Evolutionary conservation across 2,329 filamentous ascomycete genomes (phyloP).

Genomic region (Fusarium hostae): DNA sequence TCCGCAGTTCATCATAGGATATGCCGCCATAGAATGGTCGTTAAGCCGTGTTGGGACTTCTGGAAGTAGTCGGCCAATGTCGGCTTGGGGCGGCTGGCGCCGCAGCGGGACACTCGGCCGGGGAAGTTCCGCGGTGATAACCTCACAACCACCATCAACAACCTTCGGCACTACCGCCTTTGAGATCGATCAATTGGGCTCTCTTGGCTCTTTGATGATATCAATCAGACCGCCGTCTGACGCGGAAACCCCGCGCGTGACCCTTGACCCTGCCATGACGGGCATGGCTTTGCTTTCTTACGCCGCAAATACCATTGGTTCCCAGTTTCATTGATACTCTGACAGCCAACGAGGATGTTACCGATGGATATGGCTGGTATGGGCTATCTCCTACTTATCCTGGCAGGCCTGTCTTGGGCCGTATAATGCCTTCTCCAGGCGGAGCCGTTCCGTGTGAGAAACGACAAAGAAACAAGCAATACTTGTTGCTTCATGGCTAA

Average conservation of each 20-base stretch:
- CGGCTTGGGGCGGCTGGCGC: constrained; percentile 56
- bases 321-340: constrained; percentile 16
- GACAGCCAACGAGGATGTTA: constrained; percentile 27
- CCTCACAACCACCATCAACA: constrained; percentile 35
- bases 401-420: constrained; percentile 40
- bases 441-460: constrained; percentile 44
- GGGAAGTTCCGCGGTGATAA: constrained; percentile 45
- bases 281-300: constrained; percentile 36
- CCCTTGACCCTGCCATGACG: constrained; percentile 34
- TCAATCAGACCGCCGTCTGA: constrained; percentile 41
- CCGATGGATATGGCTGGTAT: constrained; percentile 19
- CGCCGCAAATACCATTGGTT: constrained; percentile 37
- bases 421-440: constrained; percentile 40
- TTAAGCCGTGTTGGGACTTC: constrained; percentile 28
- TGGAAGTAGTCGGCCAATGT: constrained; percentile 49
- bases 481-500: constrained; percentile 33
- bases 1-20: constrained; percentile 32
- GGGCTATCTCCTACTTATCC: constrained; percentile 21
- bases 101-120: constrained; percentile 44
- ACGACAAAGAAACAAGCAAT: constrained; percentile 26
- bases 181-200: constrained; percentile 29
- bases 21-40: constrained; percentile 14
- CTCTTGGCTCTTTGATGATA: constrained; percentile 40
- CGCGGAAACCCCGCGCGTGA: constrained; percentile 43
- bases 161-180: constrained; percentile 41